Evolutionary conservation across 495 filamentous ascomycete species (phyloP).

Genomic region (Parmelia sp.): DNA sequence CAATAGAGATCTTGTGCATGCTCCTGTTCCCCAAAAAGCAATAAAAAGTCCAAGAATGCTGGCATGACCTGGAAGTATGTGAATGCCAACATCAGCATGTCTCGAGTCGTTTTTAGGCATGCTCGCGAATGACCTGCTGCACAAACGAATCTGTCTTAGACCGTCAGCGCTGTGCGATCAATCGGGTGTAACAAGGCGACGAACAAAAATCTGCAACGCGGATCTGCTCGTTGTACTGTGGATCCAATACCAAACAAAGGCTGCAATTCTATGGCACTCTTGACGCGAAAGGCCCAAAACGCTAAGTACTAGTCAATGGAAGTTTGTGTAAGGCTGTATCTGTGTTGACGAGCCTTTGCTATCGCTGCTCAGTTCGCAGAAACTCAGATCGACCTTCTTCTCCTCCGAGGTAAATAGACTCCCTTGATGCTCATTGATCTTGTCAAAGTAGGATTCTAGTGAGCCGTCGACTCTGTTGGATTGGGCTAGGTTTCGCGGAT

Average conservation of each 20-base stretch:
- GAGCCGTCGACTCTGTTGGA: too few relatives aligned
- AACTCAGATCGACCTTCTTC: neutral
- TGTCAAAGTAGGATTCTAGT: neutral
- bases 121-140: constrained; percentile 26
- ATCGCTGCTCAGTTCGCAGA: neutral
- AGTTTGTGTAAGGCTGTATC: too few relatives aligned
- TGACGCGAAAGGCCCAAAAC: too few relatives aligned
- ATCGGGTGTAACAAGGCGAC: neutral
- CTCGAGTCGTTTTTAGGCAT: constrained; percentile 26
- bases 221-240: neutral
- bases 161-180: neutral
- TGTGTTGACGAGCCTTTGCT: neutral
- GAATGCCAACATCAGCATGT: constrained; percentile 33
- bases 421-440: neutral
- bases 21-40: constrained; percentile 36
- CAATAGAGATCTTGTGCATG: constrained; percentile 23
- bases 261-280: too few relatives aligned
- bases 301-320: too few relatives aligned
- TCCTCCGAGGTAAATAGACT: neutral
- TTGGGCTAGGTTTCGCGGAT: neutral
- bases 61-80: constrained; percentile 42
- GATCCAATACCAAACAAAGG: too few relatives aligned
- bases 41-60: constrained; percentile 39
- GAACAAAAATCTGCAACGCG: neutral
- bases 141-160: constrained; percentile 29